Base-by-base conservation (phyloP, 306 rosid species). In the Acacia acuminata region DNA sequence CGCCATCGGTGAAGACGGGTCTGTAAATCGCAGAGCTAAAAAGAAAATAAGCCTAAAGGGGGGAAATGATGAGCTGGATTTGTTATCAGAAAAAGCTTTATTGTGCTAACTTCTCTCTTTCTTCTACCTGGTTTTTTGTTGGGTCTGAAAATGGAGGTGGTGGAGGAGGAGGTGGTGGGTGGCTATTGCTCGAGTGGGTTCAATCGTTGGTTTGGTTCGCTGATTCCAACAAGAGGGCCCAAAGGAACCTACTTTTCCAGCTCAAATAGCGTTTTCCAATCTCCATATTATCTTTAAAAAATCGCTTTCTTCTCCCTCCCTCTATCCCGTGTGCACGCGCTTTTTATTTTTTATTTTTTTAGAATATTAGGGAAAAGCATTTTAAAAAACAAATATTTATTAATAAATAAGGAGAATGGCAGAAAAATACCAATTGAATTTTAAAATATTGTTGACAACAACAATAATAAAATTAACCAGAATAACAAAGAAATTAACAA, bases 1-100 rank as follows among this genome's bases (percentile, higher is more conserved):
- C 32, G 85, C 87, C 92, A 89, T 85, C 77, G 81, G 80, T 12
- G 82, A 36, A 77, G 76, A 67, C 73, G 70, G 48, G 82, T 80
- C 84, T 22, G 87, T 51, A 71, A 56, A 60, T 34, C 30, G 71
- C 36, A 70, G 73, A 71, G 85, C 76, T 13, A 47, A 50, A 50
- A 17, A 65, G 42, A 32, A 32, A 43, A 75, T 16, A 12, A 78
- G 24, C 19, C n/a, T 0, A 75, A 67, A 76, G 22, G 30, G 19
- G 43, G 16, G 42, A 22, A 8, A 45, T 60, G 65, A 77, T 14
- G 48, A 10, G 43, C 22, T 16, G 32, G 43, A 76, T 25, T 20
- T n/a, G 78, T 16, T 13, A 2, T 20, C 20, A 2, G 25, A 3
- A 12, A 9, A 44, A 11, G 7, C 17, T 34, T 19, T 56, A 15